phyloP scores from a whole-genome alignment of 1,284 basidiomycete species.

The Boletus semigastroideus region DNA sequence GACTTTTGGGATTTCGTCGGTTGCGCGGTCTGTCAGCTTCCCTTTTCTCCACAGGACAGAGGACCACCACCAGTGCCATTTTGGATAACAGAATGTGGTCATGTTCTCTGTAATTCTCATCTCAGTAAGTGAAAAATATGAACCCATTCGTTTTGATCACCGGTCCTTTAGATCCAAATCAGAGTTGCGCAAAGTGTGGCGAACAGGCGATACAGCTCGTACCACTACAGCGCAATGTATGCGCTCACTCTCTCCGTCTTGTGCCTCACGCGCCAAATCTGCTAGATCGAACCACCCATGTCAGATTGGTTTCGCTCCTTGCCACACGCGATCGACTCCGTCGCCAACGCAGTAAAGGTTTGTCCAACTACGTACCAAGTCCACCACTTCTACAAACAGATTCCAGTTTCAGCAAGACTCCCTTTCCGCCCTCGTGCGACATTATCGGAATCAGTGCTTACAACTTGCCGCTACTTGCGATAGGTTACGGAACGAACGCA shows the following conservation, averaged over 20 bases:
- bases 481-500: constrained; percentile 42
- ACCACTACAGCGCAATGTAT: constrained; percentile 70
- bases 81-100: constrained; percentile 83
- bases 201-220: constrained; percentile 61
- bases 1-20: constrained; percentile 79
- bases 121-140: constrained; percentile 60
- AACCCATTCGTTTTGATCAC: too few species aligned
- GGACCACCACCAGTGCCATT: constrained; percentile 63
- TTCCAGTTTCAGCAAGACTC: constrained; percentile 73
- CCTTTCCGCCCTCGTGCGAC: constrained; percentile 63
- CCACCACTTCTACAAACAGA: constrained; percentile 3
- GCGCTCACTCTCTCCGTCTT: constrained; percentile 17
- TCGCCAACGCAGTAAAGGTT: constrained; percentile 68
- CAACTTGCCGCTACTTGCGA: constrained; percentile 35
- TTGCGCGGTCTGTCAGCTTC: constrained; percentile 66
- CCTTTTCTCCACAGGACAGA: constrained; percentile 49
- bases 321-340: constrained; percentile 56
- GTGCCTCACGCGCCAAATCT: background rate
- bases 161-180: constrained; percentile 53
- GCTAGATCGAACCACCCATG: constrained; percentile 74
- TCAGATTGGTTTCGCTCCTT: constrained; percentile 73
- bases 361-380: constrained; percentile 6
- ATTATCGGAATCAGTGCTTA: constrained; percentile 50
- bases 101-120: constrained; percentile 79
- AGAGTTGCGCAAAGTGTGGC: constrained; percentile 68